phyloP scores from a whole-genome alignment of 148 eudicot species.

The Dianthus caryophyllus region DNA sequence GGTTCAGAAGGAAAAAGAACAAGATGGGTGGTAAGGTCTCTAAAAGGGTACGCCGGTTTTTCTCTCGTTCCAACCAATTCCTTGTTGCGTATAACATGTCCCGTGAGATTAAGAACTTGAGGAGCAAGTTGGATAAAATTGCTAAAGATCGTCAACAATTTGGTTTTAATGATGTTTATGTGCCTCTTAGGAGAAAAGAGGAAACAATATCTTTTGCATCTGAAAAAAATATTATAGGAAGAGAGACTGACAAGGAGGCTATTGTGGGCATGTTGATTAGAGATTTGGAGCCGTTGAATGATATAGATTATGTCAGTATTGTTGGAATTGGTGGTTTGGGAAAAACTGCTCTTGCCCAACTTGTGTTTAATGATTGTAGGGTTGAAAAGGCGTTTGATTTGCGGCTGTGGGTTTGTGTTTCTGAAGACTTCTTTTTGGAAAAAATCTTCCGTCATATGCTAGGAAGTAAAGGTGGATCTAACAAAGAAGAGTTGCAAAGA shows the following conservation, averaged over 20 bases:
- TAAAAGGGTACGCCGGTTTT: no score
- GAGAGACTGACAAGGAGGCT: no score
- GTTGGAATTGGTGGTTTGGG: constrained; percentile 22
- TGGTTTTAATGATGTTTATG: constrained; percentile 12
- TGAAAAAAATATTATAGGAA: constrained; percentile 16
- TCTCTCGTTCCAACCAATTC: no score
- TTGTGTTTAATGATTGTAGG: constrained; percentile 19
- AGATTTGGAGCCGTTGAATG: background rate
- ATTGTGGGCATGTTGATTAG: constrained; percentile 3
- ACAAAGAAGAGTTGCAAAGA: constrained; percentile 14
- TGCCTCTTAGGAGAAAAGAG: constrained; percentile 11
- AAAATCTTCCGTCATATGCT: constrained; percentile 14
- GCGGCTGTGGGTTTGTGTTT: constrained; percentile 22
- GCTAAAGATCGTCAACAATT: no score
- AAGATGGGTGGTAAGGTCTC: no score
- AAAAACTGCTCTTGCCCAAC: constrained; percentile 26
- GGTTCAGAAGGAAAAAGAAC: no score
- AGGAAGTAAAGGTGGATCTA: background rate
- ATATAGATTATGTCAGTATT: constrained; percentile 10
- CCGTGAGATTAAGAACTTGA: constrained; percentile 15
- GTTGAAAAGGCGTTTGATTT: no score
- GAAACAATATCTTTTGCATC: constrained; percentile 13
- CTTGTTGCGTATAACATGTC: constrained; percentile 6
- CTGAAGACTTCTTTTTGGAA: constrained; percentile 16
- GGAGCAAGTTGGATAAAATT: constrained; percentile 11